A percentile compares a stretch with the other conserved stretches of the same genome.
Conservation (phyloP, 2,329 filamentous ascomycete genomes). For the Colletotrichum chrysophilum region DNA sequence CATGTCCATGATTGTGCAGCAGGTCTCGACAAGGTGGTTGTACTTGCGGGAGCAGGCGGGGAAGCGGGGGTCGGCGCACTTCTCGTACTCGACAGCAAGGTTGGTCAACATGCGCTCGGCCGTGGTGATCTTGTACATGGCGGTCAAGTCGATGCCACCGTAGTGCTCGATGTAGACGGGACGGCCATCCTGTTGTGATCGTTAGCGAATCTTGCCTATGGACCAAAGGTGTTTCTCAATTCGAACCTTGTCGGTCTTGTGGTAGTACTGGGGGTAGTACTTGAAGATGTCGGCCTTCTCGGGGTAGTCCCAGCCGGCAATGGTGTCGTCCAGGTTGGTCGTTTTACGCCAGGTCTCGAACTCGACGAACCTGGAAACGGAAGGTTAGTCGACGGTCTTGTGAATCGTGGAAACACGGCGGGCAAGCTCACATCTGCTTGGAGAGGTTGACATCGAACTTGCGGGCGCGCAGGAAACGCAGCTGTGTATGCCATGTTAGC, state of each 20-base stretch:
- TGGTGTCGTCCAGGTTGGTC: slow-evolving; percentile 81
- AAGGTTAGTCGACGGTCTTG: neutral
- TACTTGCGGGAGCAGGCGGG: slow-evolving; percentile 94
- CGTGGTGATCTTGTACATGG: slow-evolving; percentile 93
- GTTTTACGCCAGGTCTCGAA: slow-evolving; percentile 91
- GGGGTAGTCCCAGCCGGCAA: slow-evolving; percentile 82
- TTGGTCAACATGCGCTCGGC: slow-evolving; percentile 95
- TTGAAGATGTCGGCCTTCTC: slow-evolving; percentile 85
- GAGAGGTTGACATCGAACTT: slow-evolving; percentile 89
- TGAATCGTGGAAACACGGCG: neutral
- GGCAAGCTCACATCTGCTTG: slow-evolving; percentile 77
- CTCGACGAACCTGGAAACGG: slow-evolving; percentile 78
- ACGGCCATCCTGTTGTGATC: slow-evolving; percentile 76
- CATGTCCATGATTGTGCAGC: slow-evolving; percentile 97
- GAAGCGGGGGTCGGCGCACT: slow-evolving; percentile 88
- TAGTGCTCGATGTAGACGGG: slow-evolving; percentile 97
- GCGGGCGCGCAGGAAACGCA: slow-evolving; percentile 90
- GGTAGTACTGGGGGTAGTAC: slow-evolving; percentile 98
- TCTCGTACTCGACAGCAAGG: slow-evolving; percentile 97
- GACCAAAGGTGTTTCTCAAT: neutral
- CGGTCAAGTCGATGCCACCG: slow-evolving; percentile 87
- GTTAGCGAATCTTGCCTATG: neutral
- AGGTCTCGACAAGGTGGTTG: slow-evolving; percentile 91
- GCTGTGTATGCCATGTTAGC: slow-evolving; percentile 45
- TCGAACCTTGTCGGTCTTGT: slow-evolving; percentile 85